These are phyloP conservation scores for Flaveria trinervia DNA, from an alignment of 129 eudicot species.

Conservation along the genomic window DNA sequence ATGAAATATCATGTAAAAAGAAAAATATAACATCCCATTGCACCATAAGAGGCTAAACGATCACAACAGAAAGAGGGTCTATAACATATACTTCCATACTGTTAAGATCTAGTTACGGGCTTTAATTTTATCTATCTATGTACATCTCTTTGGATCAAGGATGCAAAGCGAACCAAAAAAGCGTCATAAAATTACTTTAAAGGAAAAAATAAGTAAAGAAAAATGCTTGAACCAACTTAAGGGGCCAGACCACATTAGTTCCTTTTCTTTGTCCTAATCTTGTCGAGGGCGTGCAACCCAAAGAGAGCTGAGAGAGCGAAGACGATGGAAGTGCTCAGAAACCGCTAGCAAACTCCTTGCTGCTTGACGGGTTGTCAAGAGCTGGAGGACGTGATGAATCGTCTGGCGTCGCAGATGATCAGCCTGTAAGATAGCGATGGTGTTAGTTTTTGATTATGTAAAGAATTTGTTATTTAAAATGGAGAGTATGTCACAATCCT, in stretches of 20 bases:
- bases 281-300: slow-evolving; percentile 78
- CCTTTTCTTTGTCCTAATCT: slow-evolving; percentile 37
- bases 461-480: neutral
- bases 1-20: neutral
- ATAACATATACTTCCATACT: slow-evolving; percentile 35
- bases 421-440: slow-evolving; percentile 43
- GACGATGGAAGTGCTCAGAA: slow-evolving; percentile 83
- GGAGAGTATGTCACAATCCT: neutral
- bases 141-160: slow-evolving; percentile 45
- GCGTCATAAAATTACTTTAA: slow-evolving; percentile 19
- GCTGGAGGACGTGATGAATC: slow-evolving; percentile 62
- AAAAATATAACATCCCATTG: slow-evolving; percentile 26
- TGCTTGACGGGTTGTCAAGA: slow-evolving; percentile 70
- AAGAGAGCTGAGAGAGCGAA: slow-evolving; percentile 78
- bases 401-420: slow-evolving; percentile 75
- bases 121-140: slow-evolving; percentile 46
- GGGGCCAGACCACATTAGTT: neutral
- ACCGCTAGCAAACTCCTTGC: slow-evolving; percentile 81
- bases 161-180: slow-evolving; percentile 31
- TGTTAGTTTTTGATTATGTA: neutral
- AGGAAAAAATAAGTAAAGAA: neutral
- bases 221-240: slow-evolving; percentile 28
- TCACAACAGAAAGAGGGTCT: slow-evolving; percentile 22
- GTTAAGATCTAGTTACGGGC: slow-evolving; percentile 37
- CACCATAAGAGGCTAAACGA: slow-evolving; percentile 19